Evolutionary conservation across 2,329 filamentous ascomycete species (phyloP), one percentile per base, ranked within the genome.

Genomic region (Paecilomyces fulvus): DNA sequence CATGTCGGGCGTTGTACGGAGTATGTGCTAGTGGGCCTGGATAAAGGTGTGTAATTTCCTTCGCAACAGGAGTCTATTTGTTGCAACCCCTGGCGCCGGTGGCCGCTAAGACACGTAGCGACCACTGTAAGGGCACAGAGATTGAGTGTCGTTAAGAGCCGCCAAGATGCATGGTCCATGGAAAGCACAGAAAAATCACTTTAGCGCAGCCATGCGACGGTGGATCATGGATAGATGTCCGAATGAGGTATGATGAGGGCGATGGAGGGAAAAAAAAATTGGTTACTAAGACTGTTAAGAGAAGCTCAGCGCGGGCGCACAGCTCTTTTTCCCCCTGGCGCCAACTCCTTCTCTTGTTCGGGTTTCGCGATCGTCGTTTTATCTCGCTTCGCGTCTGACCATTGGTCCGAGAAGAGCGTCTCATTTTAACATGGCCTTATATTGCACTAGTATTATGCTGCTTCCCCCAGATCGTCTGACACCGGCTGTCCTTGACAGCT

Each of bases 31-130:
- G 37, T 28, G 48, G 21, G 11, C 14, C 48, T 43, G 10, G 12
- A 43, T 43, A 10, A 12, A 49, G 10, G 10, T 3, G 48, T 49
- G 48, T 21, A 49, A 49, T 49, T 28, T 49, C 25, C 12, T 49
- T 23, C 23, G 48, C 48, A 20, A 49, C 48, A n/a, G 21, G 25
- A 12, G 48, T 49, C 21, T 49, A 28, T 49, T 49, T 49, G 48
- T 28, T 28, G 48, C 48, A 23, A 20, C 48, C 48, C 48, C 48
- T 49, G 48, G 48, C 46, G 21, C 48, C 20, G 21, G 7, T 21
- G 21, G 48, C 48, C 48, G 48, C 48, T 49, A 49, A 28, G 48
- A 49, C 48, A 49, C 48, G 48, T 49, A 49, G 48, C 48, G 48
- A 28, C 21, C 21, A 28, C 48, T 49, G 48, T 49, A 49, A 49